phyloP scores from a whole-genome alignment of 768 basidiomycete genomes.

The Pleurotus sapidus region DNA sequence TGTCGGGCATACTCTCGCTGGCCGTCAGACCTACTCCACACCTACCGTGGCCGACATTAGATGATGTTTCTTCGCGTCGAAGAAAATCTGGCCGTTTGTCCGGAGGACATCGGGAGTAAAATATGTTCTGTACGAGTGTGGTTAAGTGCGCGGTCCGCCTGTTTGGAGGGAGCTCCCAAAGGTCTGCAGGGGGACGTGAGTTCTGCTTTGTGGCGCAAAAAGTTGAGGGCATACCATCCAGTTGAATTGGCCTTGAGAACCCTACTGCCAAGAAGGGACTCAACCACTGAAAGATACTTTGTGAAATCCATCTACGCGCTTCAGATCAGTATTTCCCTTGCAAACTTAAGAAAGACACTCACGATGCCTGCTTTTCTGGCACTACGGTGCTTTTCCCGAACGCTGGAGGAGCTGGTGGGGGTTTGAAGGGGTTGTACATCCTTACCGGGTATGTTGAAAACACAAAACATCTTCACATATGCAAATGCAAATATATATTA shows the following conservation, averaged over 20 bases:
- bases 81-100: constrained; percentile 29
- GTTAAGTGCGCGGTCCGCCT: constrained; percentile 32
- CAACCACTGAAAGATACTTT: constrained; percentile 44
- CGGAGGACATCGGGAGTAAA: constrained; percentile 41
- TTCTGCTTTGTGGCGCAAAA: background rate
- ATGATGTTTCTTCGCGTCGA: too few species aligned
- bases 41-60: too few species aligned
- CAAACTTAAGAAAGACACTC: constrained; percentile 13
- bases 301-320: constrained; percentile 28
- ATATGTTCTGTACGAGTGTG: constrained; percentile 36
- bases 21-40: too few species aligned
- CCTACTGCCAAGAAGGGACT: constrained; percentile 45
- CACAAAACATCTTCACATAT: too few species aligned
- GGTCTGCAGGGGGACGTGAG: constrained; percentile 25
- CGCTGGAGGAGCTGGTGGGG: constrained; percentile 44
- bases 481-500: too few species aligned
- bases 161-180: constrained; percentile 39
- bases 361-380: constrained; percentile 39
- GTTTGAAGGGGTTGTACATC: constrained; percentile 35
- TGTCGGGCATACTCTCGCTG: too few species aligned
- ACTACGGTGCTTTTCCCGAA: constrained; percentile 45
- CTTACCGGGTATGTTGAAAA: background rate
- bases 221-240: constrained; percentile 31
- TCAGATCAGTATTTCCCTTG: background rate
- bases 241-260: constrained; percentile 44